These are phyloP conservation scores for Aspergillus uvarum DNA, from an alignment of 2,329 filamentous ascomycete genomes.

Conservation along the genomic window DNA sequence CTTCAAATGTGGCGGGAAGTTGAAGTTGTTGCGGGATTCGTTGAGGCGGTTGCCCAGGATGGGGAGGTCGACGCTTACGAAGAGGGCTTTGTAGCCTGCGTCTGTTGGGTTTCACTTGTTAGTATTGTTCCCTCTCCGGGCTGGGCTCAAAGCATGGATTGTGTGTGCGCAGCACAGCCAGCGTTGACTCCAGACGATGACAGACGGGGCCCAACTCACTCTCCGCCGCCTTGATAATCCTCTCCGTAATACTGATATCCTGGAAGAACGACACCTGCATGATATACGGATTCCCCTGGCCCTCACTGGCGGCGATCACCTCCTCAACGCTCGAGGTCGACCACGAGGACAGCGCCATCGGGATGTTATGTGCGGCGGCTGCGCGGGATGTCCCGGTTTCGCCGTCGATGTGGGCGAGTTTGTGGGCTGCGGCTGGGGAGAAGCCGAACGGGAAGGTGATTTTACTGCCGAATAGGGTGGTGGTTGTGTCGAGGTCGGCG, in stretches of 20 bases:
- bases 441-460: slow-evolving; percentile 8
- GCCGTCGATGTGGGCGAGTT: slow-evolving; percentile 9
- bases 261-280: slow-evolving; percentile 55
- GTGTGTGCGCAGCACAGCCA: no score
- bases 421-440: slow-evolving; percentile 7
- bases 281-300: slow-evolving; percentile 44
- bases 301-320: slow-evolving; percentile 39
- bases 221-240: slow-evolving; percentile 42
- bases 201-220: slow-evolving; percentile 21
- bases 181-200: no score
- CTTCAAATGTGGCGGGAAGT: slow-evolving; percentile 41
- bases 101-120: slow-evolving; percentile 15
- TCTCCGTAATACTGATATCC: slow-evolving; percentile 41
- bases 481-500: not conserved
- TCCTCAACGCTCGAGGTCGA: slow-evolving; percentile 38
- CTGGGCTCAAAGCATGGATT: no score
- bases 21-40: slow-evolving; percentile 53
- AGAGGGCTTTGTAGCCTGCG: slow-evolving; percentile 52
- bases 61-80: slow-evolving; percentile 55
- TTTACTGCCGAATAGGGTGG: slow-evolving; percentile 3
- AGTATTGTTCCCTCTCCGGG: not conserved
- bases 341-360: slow-evolving; percentile 10
- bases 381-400: slow-evolving; percentile 9
- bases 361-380: not conserved
- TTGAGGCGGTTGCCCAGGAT: slow-evolving; percentile 52